These are phyloP conservation scores for Fusarium citri DNA, from an alignment of 2,329 filamentous ascomycete genomes.

Conservation along the genomic window DNA sequence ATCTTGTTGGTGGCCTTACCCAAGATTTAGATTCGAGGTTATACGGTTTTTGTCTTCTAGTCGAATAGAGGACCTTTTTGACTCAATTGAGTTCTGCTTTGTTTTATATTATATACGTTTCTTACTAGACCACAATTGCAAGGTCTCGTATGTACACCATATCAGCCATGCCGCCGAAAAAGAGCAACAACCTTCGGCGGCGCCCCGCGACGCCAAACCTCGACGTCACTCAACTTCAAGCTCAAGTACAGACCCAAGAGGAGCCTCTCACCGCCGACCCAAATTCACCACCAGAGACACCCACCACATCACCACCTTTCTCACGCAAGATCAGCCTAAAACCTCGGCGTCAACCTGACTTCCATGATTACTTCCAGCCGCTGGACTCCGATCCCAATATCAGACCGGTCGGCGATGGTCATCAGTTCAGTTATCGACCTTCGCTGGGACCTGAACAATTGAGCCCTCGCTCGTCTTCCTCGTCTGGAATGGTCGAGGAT, in stretches of 20 bases:
- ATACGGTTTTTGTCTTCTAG: neutral
- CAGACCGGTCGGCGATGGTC: constrained; percentile 55
- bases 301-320: constrained; percentile 54
- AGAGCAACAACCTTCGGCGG: constrained; percentile 46
- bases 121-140: constrained; percentile 17
- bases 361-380: constrained; percentile 48
- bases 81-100: constrained; percentile 9
- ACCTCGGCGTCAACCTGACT: constrained; percentile 49
- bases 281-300: constrained; percentile 62
- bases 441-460: constrained; percentile 50
- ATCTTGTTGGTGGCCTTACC: constrained; percentile 20
- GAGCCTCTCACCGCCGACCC: constrained; percentile 52
- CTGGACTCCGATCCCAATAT: constrained; percentile 55
- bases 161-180: constrained; percentile 49
- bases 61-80: constrained; percentile 1
- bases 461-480: constrained; percentile 53
- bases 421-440: constrained; percentile 57
- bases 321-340: constrained; percentile 50
- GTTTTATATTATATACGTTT: constrained; percentile 44
- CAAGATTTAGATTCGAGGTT: neutral
- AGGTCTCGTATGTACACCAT: constrained; percentile 10
- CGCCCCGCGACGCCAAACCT: constrained; percentile 58
- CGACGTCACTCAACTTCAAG: constrained; percentile 45
- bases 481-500: constrained; percentile 41
- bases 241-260: constrained; percentile 40